phyloP scores from a whole-genome alignment of 768 basidiomycete species.

The Suillus tomentosus region DNA sequence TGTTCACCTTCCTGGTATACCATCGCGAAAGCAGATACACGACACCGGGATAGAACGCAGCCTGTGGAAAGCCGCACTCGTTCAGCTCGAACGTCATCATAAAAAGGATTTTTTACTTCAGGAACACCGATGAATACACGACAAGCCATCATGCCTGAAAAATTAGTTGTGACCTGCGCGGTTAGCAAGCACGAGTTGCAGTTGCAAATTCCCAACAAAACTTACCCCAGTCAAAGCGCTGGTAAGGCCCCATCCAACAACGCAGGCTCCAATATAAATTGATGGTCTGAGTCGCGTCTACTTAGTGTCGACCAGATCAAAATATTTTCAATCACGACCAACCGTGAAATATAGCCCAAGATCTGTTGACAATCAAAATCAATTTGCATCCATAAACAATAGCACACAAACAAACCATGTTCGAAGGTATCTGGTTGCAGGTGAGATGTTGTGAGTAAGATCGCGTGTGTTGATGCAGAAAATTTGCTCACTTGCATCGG shows the following conservation, averaged over 20 bases:
- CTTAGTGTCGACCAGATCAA: neutral
- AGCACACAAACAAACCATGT: constrained; percentile 48
- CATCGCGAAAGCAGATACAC: constrained; percentile 51
- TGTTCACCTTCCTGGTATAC: constrained; percentile 47
- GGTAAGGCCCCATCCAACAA: constrained; percentile 63
- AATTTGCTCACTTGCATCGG: constrained; percentile 41
- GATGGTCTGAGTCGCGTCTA: constrained; percentile 48
- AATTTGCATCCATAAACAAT: neutral
- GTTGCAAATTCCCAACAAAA: neutral
- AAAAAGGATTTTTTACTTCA: constrained; percentile 37
- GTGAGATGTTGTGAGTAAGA: neutral
- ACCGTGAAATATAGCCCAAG: constrained; percentile 57
- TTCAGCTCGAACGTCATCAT: too few species aligned
- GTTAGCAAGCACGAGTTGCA: neutral
- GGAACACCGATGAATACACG: constrained; percentile 66
- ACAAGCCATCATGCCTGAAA: constrained; percentile 54
- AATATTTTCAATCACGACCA: constrained; percentile 8
- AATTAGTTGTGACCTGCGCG: constrained; percentile 52
- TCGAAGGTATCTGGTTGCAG: constrained; percentile 53
- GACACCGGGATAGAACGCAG: constrained; percentile 66
- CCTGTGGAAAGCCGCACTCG: constrained; percentile 30
- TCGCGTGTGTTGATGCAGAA: neutral
- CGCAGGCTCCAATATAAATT: constrained; percentile 59
- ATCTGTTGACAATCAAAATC: constrained; percentile 39
- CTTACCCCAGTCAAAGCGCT: constrained; percentile 62